Evolutionary conservation across 2,329 filamentous ascomycete species (phyloP), one percentile per base, ranked within the genome.

Genomic region (Alternaria arborescens): DNA sequence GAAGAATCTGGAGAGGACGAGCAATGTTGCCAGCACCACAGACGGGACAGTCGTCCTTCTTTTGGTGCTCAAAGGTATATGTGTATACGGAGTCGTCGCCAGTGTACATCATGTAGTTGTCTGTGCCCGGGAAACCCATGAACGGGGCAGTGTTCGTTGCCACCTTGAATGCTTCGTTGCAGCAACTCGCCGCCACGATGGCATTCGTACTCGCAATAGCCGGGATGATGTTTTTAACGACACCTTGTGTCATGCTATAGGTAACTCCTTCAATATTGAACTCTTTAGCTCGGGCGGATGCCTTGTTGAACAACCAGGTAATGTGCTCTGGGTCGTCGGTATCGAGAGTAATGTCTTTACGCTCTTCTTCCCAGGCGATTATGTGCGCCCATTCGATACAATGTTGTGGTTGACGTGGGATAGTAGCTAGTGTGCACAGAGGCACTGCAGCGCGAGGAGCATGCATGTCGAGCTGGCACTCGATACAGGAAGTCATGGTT

Each of bases 351-450:
- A 93, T 89, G 67, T 94, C 96, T 64, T 84, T 85, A 55, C 84
- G 80, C 72, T 85, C 80, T 71, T 84, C 87, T 64, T 97, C 93
- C 95, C 95, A 99, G 41, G 95, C 95, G 65, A 99, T 97, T 74
- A 98, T 91, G 77, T 98, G 94, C 0, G 95, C 96, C 95, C 95
- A 99, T 81, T 99, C 95, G 73, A 99, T 92, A 78, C 95, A 99
- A 81, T 99, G 95, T 78, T 98, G 94, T 1, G 95, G 95, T 76
- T 99, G 95, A 14, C 95, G 91, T 10, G 95, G 95, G 68, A 99
- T 98, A 18, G 93, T 96, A 16, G 95, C 95, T 59, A 99, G 89
- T 4, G 95, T 99, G 79, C 95, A 99, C 28, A 99, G 89, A 1
- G 95, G 95, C 0, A 99, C 94, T 14, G 95, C 93, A n/a, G 93